Conservation (phyloP, 148 eudicot genomes). For the Dianthus caryophyllus region DNA sequence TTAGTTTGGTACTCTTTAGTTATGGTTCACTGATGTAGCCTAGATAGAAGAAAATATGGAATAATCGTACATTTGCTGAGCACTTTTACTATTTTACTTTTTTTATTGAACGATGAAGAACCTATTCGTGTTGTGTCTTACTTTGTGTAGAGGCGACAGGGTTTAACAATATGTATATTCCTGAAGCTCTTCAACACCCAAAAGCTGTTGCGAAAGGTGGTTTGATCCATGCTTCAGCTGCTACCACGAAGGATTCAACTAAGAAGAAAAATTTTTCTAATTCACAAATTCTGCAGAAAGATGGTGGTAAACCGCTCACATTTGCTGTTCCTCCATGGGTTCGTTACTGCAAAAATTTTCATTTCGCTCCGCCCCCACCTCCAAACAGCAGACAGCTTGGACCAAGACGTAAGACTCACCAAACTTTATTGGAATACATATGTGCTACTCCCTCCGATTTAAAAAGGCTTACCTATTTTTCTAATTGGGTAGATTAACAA, state of each 20-base stretch:
- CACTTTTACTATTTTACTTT: no score
- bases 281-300: constrained; percentile 11
- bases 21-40: background rate
- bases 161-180: constrained; percentile 27
- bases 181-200: constrained; percentile 29
- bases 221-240: constrained; percentile 19
- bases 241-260: constrained; percentile 12
- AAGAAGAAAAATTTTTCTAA: constrained; percentile 16
- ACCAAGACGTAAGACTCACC: constrained; percentile 74
- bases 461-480: no score
- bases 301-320: constrained; percentile 2
- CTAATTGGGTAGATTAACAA: no score
- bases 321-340: constrained; percentile 16
- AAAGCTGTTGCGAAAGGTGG: constrained; percentile 18
- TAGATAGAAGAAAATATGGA: background rate
- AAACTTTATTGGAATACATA: background rate
- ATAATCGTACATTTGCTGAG: no score
- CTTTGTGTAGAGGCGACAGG: constrained; percentile 30
- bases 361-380: constrained; percentile 74
- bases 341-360: constrained; percentile 52
- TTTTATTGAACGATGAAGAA: background rate
- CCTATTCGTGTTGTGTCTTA: constrained; percentile 13
- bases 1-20: background rate
- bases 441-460: no score
- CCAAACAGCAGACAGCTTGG: constrained; percentile 55